phyloP scores from a whole-genome alignment of 1,284 basidiomycete genomes.

The Microbotryomycetes sp. region DNA sequence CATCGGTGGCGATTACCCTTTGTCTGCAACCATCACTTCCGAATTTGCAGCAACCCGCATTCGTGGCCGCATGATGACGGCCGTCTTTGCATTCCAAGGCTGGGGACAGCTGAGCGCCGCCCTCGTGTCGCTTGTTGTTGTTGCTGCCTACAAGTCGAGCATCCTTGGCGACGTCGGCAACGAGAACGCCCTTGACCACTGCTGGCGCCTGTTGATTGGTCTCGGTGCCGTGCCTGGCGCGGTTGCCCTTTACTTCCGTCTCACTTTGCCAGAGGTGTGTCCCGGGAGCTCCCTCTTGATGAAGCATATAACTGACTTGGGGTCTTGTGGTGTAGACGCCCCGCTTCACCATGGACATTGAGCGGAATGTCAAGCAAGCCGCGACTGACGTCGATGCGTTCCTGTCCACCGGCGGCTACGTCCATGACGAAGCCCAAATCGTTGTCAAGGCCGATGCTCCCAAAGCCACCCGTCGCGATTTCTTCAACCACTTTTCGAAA shows the following conservation, averaged over 20 bases:
- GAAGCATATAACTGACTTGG: background rate
- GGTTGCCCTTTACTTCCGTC: conserved; percentile 63
- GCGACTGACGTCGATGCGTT: conserved; percentile 59
- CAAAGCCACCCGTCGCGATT: conserved; percentile 51
- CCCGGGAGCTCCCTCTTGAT: background rate
- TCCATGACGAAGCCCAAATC: conserved; percentile 48
- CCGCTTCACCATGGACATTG: conserved; percentile 84
- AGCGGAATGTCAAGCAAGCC: conserved; percentile 70
- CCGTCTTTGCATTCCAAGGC: conserved; percentile 53
- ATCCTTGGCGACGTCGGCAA: conserved; percentile 50
- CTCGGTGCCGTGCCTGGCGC: conserved; percentile 60
- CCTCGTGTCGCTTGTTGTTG: conserved; percentile 60
- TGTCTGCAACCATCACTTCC: conserved; percentile 52
- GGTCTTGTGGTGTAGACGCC: conserved; percentile 43
- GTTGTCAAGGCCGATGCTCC: conserved; percentile 57
- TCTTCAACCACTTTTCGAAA: conserved; percentile 54
- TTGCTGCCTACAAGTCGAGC: conserved; percentile 58
- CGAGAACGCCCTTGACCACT: conserved; percentile 42
- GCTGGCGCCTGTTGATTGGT: conserved; percentile 49
- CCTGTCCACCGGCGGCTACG: conserved; percentile 51
- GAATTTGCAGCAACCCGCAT: conserved; percentile 69
- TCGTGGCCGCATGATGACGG: conserved; percentile 63
- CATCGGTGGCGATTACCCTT: conserved; percentile 76
- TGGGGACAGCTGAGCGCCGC: conserved; percentile 56
- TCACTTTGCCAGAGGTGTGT: conserved; percentile 60